Evolutionary conservation across 768 basidiomycete species (phyloP).

Genomic region (Termitomyces sp.): DNA sequence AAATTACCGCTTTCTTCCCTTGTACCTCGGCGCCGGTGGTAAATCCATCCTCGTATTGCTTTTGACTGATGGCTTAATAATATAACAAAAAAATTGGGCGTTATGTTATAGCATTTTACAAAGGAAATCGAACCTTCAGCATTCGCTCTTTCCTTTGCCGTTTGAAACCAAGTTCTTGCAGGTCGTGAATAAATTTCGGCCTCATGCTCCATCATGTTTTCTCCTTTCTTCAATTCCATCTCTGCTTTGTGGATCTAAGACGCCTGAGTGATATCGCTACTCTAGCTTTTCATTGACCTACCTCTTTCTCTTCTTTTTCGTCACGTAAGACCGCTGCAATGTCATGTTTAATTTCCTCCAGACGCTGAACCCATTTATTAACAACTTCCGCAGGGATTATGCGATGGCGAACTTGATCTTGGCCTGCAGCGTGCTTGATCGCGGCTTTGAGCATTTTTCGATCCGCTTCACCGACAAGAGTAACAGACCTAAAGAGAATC

Average conservation of each 20-base stretch:
- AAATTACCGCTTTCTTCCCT: constrained; percentile 31
- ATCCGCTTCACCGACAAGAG: constrained; percentile 93
- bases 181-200: constrained; percentile 91
- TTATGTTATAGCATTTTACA: constrained; percentile 2
- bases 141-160: constrained; percentile 73
- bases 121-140: constrained; percentile 58
- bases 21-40: constrained; percentile 32
- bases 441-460: constrained; percentile 95
- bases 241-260: constrained; percentile 81
- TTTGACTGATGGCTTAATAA: constrained; percentile 66
- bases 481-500: constrained; percentile 65
- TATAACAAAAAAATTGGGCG: background rate
- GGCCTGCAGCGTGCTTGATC: constrained; percentile 79
- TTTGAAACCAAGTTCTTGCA: constrained; percentile 99
- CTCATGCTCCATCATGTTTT: constrained; percentile 93
- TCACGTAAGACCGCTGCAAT: constrained; percentile 79
- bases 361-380: constrained; percentile 62
- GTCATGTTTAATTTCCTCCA: constrained; percentile 72
- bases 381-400: constrained; percentile 78
- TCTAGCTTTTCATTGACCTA: constrained; percentile 22
- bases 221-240: constrained; percentile 93
- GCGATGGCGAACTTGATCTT: constrained; percentile 85
- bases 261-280: constrained; percentile 5
- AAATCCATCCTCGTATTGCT: constrained; percentile 63
- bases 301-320: constrained; percentile 94